phyloP scores from a whole-genome alignment of 176 grass and related monocot genomes.

The Carex littledalei region DNA sequence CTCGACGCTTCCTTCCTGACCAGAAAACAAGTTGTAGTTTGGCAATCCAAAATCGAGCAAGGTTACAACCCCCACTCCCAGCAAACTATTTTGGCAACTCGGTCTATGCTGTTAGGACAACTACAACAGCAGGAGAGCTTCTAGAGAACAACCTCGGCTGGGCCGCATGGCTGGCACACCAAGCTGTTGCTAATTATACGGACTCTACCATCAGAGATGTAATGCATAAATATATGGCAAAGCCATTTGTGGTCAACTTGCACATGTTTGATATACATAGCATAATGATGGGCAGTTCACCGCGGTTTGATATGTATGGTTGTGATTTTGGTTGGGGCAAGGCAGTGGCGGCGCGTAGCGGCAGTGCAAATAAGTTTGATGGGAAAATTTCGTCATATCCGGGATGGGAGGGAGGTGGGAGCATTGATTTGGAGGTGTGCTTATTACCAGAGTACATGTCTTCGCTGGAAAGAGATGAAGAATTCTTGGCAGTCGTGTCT shows the following conservation, averaged over 20 bases:
- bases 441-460: constrained; percentile 43
- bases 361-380: constrained; percentile 54
- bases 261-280: constrained; percentile 14
- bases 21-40: not conserved
- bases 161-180: constrained; percentile 34
- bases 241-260: not conserved
- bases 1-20: constrained; percentile 5
- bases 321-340: constrained; percentile 69
- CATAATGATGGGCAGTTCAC: constrained; percentile 53
- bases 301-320: constrained; percentile 48
- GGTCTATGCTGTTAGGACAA: not conserved
- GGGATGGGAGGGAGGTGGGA: constrained; percentile 30
- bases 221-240: not conserved
- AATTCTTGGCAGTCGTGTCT: constrained; percentile 40
- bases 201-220: constrained; percentile 4
- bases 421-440: constrained; percentile 46
- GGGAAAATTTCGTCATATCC: constrained; percentile 46
- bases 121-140: constrained; percentile 25
- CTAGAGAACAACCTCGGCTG: constrained; percentile 22
- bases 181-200: constrained; percentile 24
- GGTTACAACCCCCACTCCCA: constrained; percentile 22
- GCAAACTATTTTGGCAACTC: constrained; percentile 32
- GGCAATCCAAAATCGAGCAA: not conserved
- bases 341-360: constrained; percentile 39
- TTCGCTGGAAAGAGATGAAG: constrained; percentile 37